phyloP scores from a whole-genome alignment of 2,329 filamentous ascomycete genomes.

The Stemphylium vesicarium region DNA sequence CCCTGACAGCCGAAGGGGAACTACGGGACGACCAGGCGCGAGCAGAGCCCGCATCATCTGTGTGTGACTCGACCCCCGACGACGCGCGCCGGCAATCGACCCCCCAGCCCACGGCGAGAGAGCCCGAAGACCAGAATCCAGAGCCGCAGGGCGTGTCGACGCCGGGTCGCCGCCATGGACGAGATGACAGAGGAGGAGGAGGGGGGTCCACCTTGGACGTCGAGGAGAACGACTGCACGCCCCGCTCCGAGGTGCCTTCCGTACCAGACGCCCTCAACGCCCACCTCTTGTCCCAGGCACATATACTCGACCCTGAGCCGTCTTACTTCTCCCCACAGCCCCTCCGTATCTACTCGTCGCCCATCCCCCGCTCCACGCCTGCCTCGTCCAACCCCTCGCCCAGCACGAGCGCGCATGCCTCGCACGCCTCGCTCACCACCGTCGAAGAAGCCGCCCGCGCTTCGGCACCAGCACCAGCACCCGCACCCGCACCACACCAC shows the following conservation, averaged over 20 bases:
- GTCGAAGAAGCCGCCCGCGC: slow-evolving; percentile 15
- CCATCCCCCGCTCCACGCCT: slow-evolving; percentile 38
- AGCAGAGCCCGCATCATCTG: slow-evolving; percentile 32
- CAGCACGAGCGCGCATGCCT: slow-evolving; percentile 35
- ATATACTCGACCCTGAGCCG: slow-evolving; percentile 36
- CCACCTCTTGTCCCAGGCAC: slow-evolving; percentile 25
- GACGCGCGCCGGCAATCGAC: slow-evolving; percentile 10
- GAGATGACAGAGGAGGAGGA: too few relatives aligned
- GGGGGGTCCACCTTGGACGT: slow-evolving; percentile 7
- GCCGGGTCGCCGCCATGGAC: slow-evolving; percentile 12
- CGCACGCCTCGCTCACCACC: slow-evolving; percentile 31
- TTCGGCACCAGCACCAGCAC: slow-evolving; percentile 15
- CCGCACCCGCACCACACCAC: slow-evolving; percentile 18
- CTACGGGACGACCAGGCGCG: slow-evolving; percentile 14
- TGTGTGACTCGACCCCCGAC: slow-evolving; percentile 33
- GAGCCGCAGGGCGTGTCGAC: slow-evolving; percentile 11
- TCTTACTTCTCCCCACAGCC: slow-evolving; percentile 51
- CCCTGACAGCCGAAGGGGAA: slow-evolving; percentile 32
- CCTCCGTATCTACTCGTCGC: slow-evolving; percentile 42
- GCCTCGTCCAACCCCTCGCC: slow-evolving; percentile 42
- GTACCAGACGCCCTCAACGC: slow-evolving; percentile 32
- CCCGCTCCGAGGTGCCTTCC: slow-evolving; percentile 50
- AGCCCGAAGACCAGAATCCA: not conserved
- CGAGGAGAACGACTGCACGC: slow-evolving; percentile 48
- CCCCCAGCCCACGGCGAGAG: not conserved